phyloP scores from a whole-genome alignment of 345 rosid species.

The Rhizophora apiculata region DNA sequence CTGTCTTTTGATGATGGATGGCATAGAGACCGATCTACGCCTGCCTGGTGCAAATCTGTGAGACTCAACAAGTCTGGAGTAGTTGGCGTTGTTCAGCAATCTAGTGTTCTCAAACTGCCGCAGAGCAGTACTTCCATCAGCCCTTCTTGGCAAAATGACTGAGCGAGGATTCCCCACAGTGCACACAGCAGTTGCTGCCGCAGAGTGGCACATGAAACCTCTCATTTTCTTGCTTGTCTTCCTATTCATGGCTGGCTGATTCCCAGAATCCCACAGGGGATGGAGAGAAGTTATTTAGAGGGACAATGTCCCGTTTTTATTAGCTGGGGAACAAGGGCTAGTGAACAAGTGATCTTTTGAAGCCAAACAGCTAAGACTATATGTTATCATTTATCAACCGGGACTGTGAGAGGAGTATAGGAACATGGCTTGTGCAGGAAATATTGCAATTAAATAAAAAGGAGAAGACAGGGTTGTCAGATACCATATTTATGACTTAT shows the following conservation, averaged over 20 bases:
- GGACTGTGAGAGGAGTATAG: neutral
- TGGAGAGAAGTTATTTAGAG: neutral
- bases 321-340: slow-evolving; percentile 1
- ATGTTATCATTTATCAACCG: neutral
- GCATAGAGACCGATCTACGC: slow-evolving; percentile 6
- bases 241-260: slow-evolving; percentile 1
- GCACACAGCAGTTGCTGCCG: slow-evolving; percentile 46
- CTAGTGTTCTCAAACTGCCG: slow-evolving; percentile 5
- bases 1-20: slow-evolving; percentile 15
- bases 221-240: slow-evolving; percentile 33
- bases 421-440: too few species aligned
- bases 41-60: slow-evolving; percentile 7
- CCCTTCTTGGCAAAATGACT: slow-evolving; percentile 39
- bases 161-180: slow-evolving; percentile 36
- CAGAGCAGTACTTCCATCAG: slow-evolving; percentile 4
- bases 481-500: slow-evolving; percentile 36
- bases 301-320: neutral
- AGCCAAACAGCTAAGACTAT: neutral
- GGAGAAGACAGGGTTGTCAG: neutral
- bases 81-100: slow-evolving; percentile 23
- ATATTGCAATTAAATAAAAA: too few species aligned
- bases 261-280: neutral
- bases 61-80: slow-evolving; percentile 34
- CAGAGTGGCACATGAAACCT: slow-evolving; percentile 63
- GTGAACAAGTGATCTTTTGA: neutral